A percentile compares a stretch with the other conserved stretches of the same genome.
These are phyloP conservation scores for Aaosphaeria pasadenensis DNA, from an alignment of 2,329 filamentous ascomycete genomes.

Conservation along the genomic window DNA sequence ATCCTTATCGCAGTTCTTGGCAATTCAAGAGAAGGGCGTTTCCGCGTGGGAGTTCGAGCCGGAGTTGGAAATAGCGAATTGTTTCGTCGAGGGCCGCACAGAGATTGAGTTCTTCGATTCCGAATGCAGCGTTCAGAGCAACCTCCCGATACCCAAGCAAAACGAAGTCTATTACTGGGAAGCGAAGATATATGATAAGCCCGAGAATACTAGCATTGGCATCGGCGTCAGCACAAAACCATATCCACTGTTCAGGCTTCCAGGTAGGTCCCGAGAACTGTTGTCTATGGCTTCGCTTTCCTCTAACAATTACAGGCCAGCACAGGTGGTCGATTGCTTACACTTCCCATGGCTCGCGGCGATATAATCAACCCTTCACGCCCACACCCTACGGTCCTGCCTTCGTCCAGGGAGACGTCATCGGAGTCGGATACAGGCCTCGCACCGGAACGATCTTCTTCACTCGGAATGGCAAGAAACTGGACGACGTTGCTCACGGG, in stretches of 20 bases:
- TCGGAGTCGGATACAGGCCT: conserved; percentile 92
- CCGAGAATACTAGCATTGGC: conserved; percentile 79
- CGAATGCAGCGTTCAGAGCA: conserved; percentile 95
- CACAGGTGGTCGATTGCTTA: conserved; percentile 94
- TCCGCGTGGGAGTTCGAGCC: conserved; percentile 99
- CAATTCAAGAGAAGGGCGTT: conserved; percentile 99
- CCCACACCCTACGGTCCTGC: conserved; percentile 76
- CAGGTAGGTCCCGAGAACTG: conserved; percentile 59
- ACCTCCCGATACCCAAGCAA: conserved; percentile 94
- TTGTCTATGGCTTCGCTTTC: background rate
- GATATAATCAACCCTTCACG: conserved; percentile 89
- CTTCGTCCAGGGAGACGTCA: conserved; percentile 89
- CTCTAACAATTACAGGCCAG: conserved; percentile 58
- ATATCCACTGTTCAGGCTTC: conserved; percentile 89
- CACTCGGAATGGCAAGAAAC: conserved; percentile 94
- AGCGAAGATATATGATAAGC: conserved; percentile 97
- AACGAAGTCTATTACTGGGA: conserved; percentile 99
- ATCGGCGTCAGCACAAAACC: conserved; percentile 97
- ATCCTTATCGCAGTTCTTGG: conserved; percentile 92
- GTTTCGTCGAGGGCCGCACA: conserved; percentile 92
- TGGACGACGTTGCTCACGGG: conserved; percentile 91
- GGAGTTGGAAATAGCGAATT: conserved; percentile 98
- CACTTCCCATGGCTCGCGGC: conserved; percentile 78
- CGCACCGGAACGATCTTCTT: conserved; percentile 96
- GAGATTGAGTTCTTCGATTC: conserved; percentile 99